Evolutionary conservation across 352 stramenopile genomes (phyloP).

Genomic region (Pilasporangium apinafurcum): DNA sequence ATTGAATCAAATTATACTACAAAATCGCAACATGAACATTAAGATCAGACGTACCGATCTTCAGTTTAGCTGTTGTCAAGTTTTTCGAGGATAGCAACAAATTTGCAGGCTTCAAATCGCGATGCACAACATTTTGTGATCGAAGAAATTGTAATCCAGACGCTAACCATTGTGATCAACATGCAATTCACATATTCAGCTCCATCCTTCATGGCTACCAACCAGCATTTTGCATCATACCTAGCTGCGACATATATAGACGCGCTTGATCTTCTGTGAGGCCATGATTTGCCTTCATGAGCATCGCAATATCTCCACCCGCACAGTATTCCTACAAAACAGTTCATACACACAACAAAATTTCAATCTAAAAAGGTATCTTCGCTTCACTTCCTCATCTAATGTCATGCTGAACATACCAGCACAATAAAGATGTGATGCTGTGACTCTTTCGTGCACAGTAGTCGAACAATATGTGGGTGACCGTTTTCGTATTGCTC

Average conservation of each 20-base stretch:
- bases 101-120: constrained; percentile 74
- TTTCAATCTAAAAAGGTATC: neutral
- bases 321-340: constrained; percentile 65
- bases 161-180: constrained; percentile 17
- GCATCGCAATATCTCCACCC: constrained; percentile 56
- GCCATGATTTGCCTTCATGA: constrained; percentile 65
- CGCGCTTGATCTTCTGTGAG: constrained; percentile 56
- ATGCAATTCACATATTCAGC: no score
- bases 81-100: constrained; percentile 70
- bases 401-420: constrained; percentile 12
- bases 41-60: constrained; percentile 45
- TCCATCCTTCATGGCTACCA: no score
- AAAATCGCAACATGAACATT: neutral
- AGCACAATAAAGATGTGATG: constrained; percentile 80
- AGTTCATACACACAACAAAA: neutral
- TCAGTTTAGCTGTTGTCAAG: constrained; percentile 52
- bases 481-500: constrained; percentile 85
- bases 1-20: no score
- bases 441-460: constrained; percentile 80
- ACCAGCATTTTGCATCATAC: constrained; percentile 22
- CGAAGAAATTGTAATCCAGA: constrained; percentile 69
- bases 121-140: constrained; percentile 72
- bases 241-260: constrained; percentile 79
- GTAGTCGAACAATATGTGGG: constrained; percentile 71
- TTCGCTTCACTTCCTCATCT: neutral